Evolutionary conservation across 805 yeast species (phyloP).

Genomic region (Zygosaccharomyces bailii): DNA sequence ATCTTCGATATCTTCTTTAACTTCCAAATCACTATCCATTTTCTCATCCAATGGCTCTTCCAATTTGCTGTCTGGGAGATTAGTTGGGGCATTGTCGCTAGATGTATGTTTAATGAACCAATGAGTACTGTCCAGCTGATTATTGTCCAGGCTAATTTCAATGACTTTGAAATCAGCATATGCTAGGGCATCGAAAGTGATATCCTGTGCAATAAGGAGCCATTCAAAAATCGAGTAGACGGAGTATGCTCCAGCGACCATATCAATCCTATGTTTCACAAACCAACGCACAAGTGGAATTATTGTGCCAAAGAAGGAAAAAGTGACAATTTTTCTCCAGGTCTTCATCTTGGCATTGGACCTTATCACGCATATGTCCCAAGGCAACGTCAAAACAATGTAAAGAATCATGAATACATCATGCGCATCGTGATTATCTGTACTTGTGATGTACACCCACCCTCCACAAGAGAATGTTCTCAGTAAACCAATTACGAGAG

Average conservation of each 20-base stretch:
- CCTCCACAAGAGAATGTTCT: conserved; percentile 97
- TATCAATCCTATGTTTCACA: conserved; percentile 88
- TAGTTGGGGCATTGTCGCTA: conserved; percentile 2
- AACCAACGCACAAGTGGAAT: conserved; percentile 85
- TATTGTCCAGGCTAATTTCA: conserved; percentile 39
- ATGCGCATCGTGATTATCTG: conserved; percentile 95
- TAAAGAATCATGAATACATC: conserved; percentile 93
- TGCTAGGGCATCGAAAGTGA: conserved; percentile 81
- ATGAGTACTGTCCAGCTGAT: conserved; percentile 21
- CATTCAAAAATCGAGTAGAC: conserved; percentile 93
- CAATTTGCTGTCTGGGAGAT: not conserved
- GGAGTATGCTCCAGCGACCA: conserved; percentile 90
- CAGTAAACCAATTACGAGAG: conserved; percentile 56
- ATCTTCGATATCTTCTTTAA: not conserved
- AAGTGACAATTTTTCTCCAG: conserved; percentile 51
- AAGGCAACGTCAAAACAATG: conserved; percentile 84
- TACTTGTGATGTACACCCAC: conserved; percentile 95
- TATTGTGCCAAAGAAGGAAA: conserved; percentile 64
- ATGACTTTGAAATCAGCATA: conserved; percentile 63
- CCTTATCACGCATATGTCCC: conserved; percentile 65
- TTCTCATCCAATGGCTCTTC: not conserved
- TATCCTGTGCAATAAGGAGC: conserved; percentile 78
- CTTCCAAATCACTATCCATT: not conserved
- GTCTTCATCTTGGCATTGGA: conserved; percentile 43
- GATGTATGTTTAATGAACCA: conserved; percentile 18